A percentile compares a stretch with the other conserved stretches of the same genome.
These are phyloP conservation scores for Picea glauca DNA, from an alignment of 75 land plant genomes.

Conservation along the genomic window DNA sequence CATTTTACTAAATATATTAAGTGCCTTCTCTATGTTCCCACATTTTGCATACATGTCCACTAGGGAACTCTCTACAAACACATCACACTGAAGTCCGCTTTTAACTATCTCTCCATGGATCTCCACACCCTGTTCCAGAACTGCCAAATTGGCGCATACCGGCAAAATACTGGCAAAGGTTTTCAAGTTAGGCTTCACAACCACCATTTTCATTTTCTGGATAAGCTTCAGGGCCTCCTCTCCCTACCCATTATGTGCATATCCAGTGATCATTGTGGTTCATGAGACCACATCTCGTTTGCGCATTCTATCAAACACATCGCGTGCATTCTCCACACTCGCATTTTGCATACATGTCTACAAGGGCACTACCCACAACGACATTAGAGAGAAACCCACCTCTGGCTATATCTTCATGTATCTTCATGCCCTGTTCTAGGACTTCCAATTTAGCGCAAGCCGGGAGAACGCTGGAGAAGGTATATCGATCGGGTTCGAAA, in stretches of 20 bases:
- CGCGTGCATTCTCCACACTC: slow-evolving; percentile 14
- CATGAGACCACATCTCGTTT: not conserved
- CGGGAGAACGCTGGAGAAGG: not conserved
- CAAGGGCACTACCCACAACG: slow-evolving; percentile 7
- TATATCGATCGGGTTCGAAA: not conserved
- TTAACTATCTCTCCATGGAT: slow-evolving; percentile 8
- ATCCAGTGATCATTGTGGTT: slow-evolving; percentile 12
- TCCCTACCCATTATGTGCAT: slow-evolving; percentile 5
- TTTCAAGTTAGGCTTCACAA: slow-evolving; percentile 9
- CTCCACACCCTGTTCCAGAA: slow-evolving; percentile 7
- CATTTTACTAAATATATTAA: slow-evolving; percentile 8
- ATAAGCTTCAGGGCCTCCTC: slow-evolving; percentile 7
- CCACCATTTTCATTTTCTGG: not conserved
- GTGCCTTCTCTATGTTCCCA: slow-evolving; percentile 16
- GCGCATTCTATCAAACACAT: slow-evolving; percentile 16
- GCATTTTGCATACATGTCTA: slow-evolving; percentile 32
- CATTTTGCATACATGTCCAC: slow-evolving; percentile 28
- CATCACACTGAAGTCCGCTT: slow-evolving; percentile 17
- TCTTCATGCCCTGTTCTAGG: not conserved
- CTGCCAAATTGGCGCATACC: slow-evolving; percentile 8
- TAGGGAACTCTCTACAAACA: slow-evolving; percentile 15
- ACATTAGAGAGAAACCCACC: not conserved
- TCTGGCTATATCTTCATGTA: not conserved
- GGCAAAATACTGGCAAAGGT: slow-evolving; percentile 14
- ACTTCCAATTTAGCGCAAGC: not conserved